A percentile compares a stretch with the other conserved stretches of the same genome.
phyloP scores from a whole-genome alignment of 805 yeast genomes.

The Pichia eremophila region DNA sequence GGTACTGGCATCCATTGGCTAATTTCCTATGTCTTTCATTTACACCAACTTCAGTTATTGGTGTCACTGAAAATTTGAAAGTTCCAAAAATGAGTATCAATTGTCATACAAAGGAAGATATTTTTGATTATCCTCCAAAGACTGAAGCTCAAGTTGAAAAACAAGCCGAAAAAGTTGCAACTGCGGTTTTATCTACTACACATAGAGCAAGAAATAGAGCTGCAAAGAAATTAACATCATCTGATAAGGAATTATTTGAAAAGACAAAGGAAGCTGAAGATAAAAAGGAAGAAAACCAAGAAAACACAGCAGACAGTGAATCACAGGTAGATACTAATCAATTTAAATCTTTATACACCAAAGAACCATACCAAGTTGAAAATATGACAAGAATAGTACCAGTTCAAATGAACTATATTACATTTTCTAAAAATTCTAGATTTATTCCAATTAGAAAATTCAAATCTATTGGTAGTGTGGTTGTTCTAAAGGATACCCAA shows the following conservation, averaged over 20 bases:
- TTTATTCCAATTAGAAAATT: conserved; percentile 77
- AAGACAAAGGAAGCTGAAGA: conserved; percentile 31
- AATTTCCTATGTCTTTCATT: conserved; percentile 89
- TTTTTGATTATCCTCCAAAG: conserved; percentile 86
- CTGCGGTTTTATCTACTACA: conserved; percentile 92
- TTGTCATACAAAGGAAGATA: conserved; percentile 71
- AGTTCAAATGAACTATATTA: conserved; percentile 71
- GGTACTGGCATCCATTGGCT: conserved; percentile 98
- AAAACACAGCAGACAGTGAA: conserved; percentile 2
- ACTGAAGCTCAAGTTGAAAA: conserved; percentile 69
- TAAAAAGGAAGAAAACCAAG: conserved; percentile 26
- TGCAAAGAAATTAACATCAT: conserved; percentile 35
- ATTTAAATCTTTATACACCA: conserved; percentile 39
- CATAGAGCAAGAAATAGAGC: conserved; percentile 92
- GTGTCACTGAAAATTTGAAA: conserved; percentile 75
- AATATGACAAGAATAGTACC: conserved; percentile 89
- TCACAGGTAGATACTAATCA: conserved; percentile 24
- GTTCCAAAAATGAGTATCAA: conserved; percentile 76
- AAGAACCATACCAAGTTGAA: conserved; percentile 58
- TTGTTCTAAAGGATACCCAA: conserved; percentile 55
- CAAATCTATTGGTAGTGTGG: conserved; percentile 59
- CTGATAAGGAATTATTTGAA: conserved; percentile 30
- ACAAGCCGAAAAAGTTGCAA: conserved; percentile 79
- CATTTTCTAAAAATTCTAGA: conserved; percentile 66
- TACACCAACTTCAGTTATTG: conserved; percentile 84